Evolutionary conservation across 352 stramenopile genomes (phyloP), one percentile per base, ranked within the genome.

Genomic region (Pythium apleroticum): DNA sequence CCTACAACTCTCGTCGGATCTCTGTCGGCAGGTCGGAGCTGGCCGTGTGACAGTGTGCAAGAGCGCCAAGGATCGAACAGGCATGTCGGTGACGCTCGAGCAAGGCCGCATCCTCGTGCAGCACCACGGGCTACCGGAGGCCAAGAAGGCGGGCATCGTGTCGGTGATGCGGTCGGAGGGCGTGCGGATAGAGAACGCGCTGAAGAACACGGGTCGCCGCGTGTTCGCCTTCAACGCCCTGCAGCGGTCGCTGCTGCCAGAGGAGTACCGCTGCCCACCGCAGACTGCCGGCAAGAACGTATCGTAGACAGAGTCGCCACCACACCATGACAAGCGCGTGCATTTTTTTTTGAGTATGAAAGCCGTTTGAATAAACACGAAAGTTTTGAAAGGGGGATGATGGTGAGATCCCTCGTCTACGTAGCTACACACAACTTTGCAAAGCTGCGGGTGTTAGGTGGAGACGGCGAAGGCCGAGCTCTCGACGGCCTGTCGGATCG

Each of bases 21-120:
- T 95, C 33, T 93, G 84, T 65, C 84, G 86, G 9, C 61, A 74
- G 31, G 78, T 99, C 33, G 80, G 89, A 11, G 96, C 85, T 24
- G 95, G 93, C 4, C 89, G 91, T 43, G 84, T 97, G 48, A 97
- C 97, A 0, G 98, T 98, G 71, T 99, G 97, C 69, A 99, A 99
- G 67, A 97, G 83, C 43, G 96, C 96, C n/a, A 99, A 99, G 75
- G 96, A 99, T 74, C 89, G 97, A 45, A 99, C 97, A 37, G 95
- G 93, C 6, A 99, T 99, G 97, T 97, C 97, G 11, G 90, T 98
- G 41, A 99, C 96, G 39, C 89, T 98, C 45, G 97, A 98, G 67
- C 90, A 98, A 67, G 90, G 84, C 9, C 84, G 86, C 31, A 93
- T 95, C 70, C 72, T 95, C 3, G 84, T 93, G n/a, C 74, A 91